Evolutionary conservation across 352 stramenopile species (phyloP).

Genomic region (Phytophthora meadii): DNA sequence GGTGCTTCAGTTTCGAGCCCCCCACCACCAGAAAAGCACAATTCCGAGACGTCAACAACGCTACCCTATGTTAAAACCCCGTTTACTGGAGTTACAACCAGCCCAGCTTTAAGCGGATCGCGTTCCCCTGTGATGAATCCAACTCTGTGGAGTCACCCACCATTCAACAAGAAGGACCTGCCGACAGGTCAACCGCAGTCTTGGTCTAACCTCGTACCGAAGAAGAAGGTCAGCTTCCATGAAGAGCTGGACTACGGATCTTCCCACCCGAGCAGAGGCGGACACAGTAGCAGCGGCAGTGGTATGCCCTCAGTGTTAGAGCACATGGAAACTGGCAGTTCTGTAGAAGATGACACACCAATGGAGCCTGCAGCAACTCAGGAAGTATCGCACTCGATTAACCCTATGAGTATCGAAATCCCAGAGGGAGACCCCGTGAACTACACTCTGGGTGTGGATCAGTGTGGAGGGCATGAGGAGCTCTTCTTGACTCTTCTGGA

Average conservation of each 20-base stretch:
- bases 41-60: constrained; percentile 37
- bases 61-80: constrained; percentile 38
- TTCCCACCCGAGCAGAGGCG: constrained; percentile 16
- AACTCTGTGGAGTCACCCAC: constrained; percentile 61
- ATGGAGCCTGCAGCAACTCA: neutral
- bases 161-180: constrained; percentile 46
- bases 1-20: constrained; percentile 20
- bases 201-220: constrained; percentile 23
- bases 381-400: constrained; percentile 17
- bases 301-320: constrained; percentile 35
- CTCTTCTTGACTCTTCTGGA: constrained; percentile 80
- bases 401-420: constrained; percentile 59
- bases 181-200: constrained; percentile 11
- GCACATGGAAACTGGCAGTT: constrained; percentile 34
- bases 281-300: constrained; percentile 19
- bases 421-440: constrained; percentile 80
- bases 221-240: constrained; percentile 45
- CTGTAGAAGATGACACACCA: constrained; percentile 14
- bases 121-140: constrained; percentile 45
- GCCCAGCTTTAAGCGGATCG: constrained; percentile 15
- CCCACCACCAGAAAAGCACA: constrained; percentile 7
- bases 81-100: constrained; percentile 4
- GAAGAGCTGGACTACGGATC: constrained; percentile 26
- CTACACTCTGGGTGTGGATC: constrained; percentile 72
- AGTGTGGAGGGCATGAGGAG: constrained; percentile 74